These are phyloP conservation scores for Cochliopodium minus DNA, from an alignment of 208 protist species.

Conservation along the genomic window DNA sequence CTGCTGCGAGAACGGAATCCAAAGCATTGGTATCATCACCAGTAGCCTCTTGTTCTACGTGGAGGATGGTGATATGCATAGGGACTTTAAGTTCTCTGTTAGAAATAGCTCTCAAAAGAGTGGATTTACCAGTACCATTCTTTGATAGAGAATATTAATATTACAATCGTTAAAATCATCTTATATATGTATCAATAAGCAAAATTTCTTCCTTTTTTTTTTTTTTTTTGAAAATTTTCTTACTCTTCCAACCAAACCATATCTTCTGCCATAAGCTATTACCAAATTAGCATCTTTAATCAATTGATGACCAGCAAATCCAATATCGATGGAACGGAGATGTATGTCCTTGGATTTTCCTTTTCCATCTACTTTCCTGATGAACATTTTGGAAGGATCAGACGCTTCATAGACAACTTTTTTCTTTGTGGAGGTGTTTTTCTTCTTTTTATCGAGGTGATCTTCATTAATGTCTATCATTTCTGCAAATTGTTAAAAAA, in stretches of 20 bases:
- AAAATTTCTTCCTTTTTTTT: neutral
- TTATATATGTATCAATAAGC: neutral
- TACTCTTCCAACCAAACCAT: conserved; percentile 84
- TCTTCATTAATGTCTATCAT: too few relatives aligned
- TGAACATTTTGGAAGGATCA: too few relatives aligned
- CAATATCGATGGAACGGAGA: too few relatives aligned
- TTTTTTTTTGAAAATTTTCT: conserved; percentile 42
- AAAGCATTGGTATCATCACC: conserved; percentile 47
- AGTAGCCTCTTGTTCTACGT: conserved; percentile 90
- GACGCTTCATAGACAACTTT: too few relatives aligned
- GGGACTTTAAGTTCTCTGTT: conserved; percentile 75
- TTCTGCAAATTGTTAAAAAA: too few relatives aligned
- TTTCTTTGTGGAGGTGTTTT: too few relatives aligned
- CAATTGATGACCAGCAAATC: too few relatives aligned
- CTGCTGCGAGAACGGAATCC: conserved; percentile 51
- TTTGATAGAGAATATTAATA: conserved; percentile 14
- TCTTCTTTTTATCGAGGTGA: too few relatives aligned
- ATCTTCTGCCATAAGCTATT: conserved; percentile 38
- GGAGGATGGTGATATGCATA: conserved; percentile 80
- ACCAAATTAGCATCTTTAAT: conserved; percentile 24
- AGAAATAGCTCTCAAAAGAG: conserved; percentile 73
- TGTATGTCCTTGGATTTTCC: too few relatives aligned
- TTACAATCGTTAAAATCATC: conserved; percentile 1
- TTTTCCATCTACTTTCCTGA: too few relatives aligned
- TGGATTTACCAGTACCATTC: conserved; percentile 74